These are phyloP conservation scores for Platismatia glauca DNA, from an alignment of 495 filamentous ascomycete species.

Conservation along the genomic window DNA sequence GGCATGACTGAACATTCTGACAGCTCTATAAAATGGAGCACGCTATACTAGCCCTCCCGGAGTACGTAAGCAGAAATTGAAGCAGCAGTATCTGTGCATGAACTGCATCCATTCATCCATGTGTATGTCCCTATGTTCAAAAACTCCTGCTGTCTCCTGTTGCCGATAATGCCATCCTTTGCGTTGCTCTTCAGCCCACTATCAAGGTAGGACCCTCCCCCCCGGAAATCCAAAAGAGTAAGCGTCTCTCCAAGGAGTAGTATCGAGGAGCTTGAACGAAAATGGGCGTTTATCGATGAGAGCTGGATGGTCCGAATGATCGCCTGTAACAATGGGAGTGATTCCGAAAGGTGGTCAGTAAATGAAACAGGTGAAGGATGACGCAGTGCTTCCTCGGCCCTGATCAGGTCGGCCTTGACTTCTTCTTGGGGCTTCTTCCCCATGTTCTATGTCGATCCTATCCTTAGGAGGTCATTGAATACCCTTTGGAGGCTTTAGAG, in stretches of 20 bases:
- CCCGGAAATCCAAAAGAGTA: too few species aligned
- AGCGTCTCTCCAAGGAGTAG: not conserved
- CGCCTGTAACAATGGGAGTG: not conserved
- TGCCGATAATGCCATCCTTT: not conserved
- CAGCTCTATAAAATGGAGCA: not conserved
- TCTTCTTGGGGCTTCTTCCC: not conserved
- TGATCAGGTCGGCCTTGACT: not conserved
- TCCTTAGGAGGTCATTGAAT: not conserved
- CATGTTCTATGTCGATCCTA: not conserved
- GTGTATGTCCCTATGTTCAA: not conserved
- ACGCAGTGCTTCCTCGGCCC: not conserved
- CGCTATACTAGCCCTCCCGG: not conserved
- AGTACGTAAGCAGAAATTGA: not conserved
- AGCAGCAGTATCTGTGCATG: not conserved
- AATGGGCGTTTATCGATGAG: not conserved
- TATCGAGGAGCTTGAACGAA: not conserved
- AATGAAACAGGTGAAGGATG: not conserved
- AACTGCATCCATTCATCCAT: not conserved
- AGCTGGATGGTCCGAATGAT: not conserved
- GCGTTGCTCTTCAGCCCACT: not conserved
- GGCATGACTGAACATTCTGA: not conserved
- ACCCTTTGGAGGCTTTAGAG: not conserved
- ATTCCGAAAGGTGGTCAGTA: not conserved
- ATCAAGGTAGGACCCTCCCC: not conserved
- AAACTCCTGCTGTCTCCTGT: not conserved